Conservation (phyloP, 2,329 filamentous ascomycete genomes). For the Aspergillus ibericus region DNA sequence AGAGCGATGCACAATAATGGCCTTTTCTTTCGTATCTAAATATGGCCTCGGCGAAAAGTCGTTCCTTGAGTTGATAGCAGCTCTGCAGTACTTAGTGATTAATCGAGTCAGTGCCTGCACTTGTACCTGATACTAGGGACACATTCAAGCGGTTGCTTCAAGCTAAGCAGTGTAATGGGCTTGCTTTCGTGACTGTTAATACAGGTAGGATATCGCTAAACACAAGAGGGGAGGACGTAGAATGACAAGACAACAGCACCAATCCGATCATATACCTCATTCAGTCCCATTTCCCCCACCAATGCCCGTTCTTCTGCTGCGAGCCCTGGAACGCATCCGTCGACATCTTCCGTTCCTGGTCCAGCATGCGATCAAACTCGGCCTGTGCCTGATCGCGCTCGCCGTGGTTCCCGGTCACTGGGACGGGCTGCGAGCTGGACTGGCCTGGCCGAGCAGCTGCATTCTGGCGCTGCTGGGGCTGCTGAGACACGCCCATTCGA, state of each 20-base stretch:
- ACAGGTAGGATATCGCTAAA: no score
- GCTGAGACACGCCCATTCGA: neutral
- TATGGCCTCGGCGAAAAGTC: constrained; percentile 15
- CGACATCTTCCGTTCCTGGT: constrained; percentile 37
- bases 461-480: no score
- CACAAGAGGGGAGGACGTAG: neutral
- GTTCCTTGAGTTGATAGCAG: neutral
- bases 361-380: constrained; percentile 46
- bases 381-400: constrained; percentile 43
- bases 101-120: neutral
- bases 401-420: constrained; percentile 21
- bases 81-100: neutral
- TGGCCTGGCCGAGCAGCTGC: neutral
- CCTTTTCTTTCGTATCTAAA: constrained; percentile 12
- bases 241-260: neutral
- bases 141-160: no score
- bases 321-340: constrained; percentile 11
- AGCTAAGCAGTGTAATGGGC: no score
- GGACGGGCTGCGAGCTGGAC: constrained; percentile 1
- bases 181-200: no score
- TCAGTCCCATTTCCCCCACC: constrained; percentile 23
- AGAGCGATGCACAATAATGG: neutral
- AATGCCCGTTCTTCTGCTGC: constrained; percentile 8
- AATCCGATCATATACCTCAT: neutral
- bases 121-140: no score